A percentile compares a stretch with the other conserved stretches of the same genome.
Evolutionary conservation across 202 grass and related monocot species (phyloP).

Genomic region (Setaria italica): DNA sequence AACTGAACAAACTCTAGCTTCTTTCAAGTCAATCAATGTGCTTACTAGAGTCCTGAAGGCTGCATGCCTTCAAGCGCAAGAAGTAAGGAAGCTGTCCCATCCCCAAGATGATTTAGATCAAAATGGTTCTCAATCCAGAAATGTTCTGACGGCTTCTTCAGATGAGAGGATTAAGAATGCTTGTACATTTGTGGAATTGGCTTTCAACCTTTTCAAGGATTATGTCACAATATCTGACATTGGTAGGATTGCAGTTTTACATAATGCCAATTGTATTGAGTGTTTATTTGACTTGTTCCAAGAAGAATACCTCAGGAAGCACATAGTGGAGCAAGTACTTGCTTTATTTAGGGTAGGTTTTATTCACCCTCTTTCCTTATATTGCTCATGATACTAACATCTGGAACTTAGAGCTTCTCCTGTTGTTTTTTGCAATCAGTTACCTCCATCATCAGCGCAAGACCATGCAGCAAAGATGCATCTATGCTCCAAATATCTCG

Average conservation of each 20-base stretch:
- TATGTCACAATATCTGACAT: constrained; percentile 78
- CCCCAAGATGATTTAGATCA: constrained; percentile 47
- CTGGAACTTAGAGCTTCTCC: constrained; percentile 45
- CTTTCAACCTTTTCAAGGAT: constrained; percentile 89
- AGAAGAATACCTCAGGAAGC: constrained; percentile 82
- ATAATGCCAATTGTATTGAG: constrained; percentile 79
- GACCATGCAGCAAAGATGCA: constrained; percentile 88
- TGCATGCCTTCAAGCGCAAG: constrained; percentile 75
- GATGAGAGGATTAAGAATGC: constrained; percentile 50
- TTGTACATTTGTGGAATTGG: constrained; percentile 71
- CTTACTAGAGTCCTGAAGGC: constrained; percentile 83
- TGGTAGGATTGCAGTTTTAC: constrained; percentile 73
- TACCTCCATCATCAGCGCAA: constrained; percentile 70
- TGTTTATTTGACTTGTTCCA: constrained; percentile 90
- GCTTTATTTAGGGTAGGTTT: constrained; percentile 76
- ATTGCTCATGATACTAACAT: constrained; percentile 36
- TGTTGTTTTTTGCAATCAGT: constrained; percentile 61
- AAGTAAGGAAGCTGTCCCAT: constrained; percentile 66
- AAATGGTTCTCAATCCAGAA: constrained; percentile 52
- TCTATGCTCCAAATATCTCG: constrained; percentile 92
- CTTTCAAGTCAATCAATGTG: constrained; percentile 79
- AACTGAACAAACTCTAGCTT: constrained; percentile 75
- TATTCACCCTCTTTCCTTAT: constrained; percentile 25
- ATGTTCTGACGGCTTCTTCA: constrained; percentile 40
- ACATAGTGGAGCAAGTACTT: constrained; percentile 88